Evolutionary conservation across 2,329 filamentous ascomycete genomes (phyloP), one percentile per base, ranked within the genome.

Genomic region (Xylariaceae sp.): DNA sequence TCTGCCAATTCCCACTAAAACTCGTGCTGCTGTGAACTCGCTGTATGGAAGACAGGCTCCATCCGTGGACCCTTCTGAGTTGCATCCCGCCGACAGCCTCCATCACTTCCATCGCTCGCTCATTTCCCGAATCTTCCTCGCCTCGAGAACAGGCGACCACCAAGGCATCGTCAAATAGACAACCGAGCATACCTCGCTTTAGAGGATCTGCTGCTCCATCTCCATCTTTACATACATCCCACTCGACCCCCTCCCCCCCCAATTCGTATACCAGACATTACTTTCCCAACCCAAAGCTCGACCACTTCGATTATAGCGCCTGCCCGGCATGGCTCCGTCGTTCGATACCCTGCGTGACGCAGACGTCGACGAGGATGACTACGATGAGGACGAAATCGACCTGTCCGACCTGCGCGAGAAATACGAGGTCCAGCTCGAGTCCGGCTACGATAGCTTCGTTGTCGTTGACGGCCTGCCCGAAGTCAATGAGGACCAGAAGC

Each of bases 371-470:
- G 82, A 86, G 60, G 90, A 94, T 65, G 86, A 91, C 68, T 87
- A 87, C 69, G 91, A 96, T 69, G 87, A 94, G 73, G 87, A 91
- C 67, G 90, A 96, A 69, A 87, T 97, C 71, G 92, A 97, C 70
- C 90, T 95, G 70, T 92, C 89, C 62, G 92, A 99, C 74, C 81
- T 99, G 61, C 83, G 86, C 69, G 91, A 95, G 71, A 90, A 95
- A 72, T 96, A 91, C 69, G 90, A 97, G 74, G 91, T 97, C 56
- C 89, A 92, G 68, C 80, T 97, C 58, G 94, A 99, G 71, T 89
- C 95, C 71, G 94, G 94, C 51, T 87, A 96, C 64, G 94, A 99
- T 69, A 87, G 90, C 57, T 99, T 99, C 66, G 88, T 99, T 58
- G 91, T 97, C 55, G 82, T 97, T 68, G 94, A 99, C 71, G 94